phyloP scores from a whole-genome alignment of 352 stramenopile genomes.

The Pythium brachiatum region DNA sequence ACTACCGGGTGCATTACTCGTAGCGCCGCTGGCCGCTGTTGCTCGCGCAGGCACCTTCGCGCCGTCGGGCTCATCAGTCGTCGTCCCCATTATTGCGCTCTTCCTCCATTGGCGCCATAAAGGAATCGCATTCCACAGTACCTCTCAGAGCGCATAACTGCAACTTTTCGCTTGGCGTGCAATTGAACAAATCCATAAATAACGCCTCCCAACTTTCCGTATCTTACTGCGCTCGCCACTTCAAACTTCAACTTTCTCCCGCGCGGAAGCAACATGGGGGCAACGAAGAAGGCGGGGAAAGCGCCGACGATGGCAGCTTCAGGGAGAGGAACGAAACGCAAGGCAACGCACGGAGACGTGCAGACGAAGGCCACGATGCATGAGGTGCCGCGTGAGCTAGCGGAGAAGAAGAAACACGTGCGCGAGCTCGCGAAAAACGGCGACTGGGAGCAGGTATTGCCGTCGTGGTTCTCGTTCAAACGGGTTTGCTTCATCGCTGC shows the following conservation, averaged over 20 bases:
- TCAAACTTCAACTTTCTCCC: constrained; percentile 15
- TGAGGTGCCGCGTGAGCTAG: constrained; percentile 27
- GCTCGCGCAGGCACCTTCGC: background rate
- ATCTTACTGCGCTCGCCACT: constrained; percentile 1
- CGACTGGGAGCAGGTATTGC: constrained; percentile 57
- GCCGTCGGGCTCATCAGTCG: background rate
- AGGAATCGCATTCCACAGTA: background rate
- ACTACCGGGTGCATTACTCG: constrained; percentile 8
- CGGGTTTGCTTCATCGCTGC: background rate
- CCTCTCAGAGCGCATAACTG: background rate
- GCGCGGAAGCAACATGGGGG: constrained; percentile 2
- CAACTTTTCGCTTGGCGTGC: background rate
- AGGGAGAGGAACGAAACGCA: constrained; percentile 16
- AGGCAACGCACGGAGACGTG: constrained; percentile 18
- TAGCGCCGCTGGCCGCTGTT: background rate
- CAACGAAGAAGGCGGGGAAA: constrained; percentile 21
- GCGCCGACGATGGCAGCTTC: background rate
- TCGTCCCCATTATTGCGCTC: background rate
- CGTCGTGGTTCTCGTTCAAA: too few species aligned
- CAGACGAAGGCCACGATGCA: background rate
- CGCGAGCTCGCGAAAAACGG: constrained; percentile 53
- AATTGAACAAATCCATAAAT: background rate
- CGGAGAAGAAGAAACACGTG: constrained; percentile 76
- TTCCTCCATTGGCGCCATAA: background rate
- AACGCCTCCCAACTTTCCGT: background rate